phyloP scores from a whole-genome alignment of 2,329 filamentous ascomycete species.

The Ilyonectria destructans region DNA sequence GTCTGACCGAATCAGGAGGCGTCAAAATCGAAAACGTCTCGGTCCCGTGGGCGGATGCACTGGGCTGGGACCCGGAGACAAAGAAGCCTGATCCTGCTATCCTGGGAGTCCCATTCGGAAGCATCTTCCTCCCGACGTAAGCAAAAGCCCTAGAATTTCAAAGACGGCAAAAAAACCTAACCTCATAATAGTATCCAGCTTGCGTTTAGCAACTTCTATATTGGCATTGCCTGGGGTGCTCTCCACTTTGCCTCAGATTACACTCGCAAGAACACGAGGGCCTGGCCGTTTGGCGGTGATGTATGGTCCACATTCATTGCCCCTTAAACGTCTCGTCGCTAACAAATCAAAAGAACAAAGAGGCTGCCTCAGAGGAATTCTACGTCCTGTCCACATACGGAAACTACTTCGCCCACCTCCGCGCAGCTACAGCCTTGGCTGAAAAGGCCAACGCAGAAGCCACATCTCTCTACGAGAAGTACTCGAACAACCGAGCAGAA shows the following conservation, averaged over 20 bases:
- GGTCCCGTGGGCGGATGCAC: slow-evolving; percentile 73
- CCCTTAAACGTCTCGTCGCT: background rate
- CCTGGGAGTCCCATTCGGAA: slow-evolving; percentile 69
- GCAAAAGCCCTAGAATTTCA: slow-evolving; percentile 24
- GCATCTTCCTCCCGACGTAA: slow-evolving; percentile 72
- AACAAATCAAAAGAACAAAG: slow-evolving; percentile 62
- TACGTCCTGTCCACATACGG: slow-evolving; percentile 78
- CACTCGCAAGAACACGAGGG: slow-evolving; percentile 69
- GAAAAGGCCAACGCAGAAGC: slow-evolving; percentile 70
- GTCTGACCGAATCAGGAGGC: slow-evolving; percentile 75
- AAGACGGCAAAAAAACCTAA: too few relatives aligned
- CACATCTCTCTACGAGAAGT: slow-evolving; percentile 62
- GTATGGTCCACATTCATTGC: slow-evolving; percentile 52
- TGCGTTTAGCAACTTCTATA: slow-evolving; percentile 78
- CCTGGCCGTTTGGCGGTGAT: slow-evolving; percentile 77
- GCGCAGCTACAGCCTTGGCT: slow-evolving; percentile 72
- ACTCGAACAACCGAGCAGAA: slow-evolving; percentile 55
- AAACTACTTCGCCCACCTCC: slow-evolving; percentile 74
- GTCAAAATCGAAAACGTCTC: slow-evolving; percentile 73
- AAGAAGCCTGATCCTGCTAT: slow-evolving; percentile 67
- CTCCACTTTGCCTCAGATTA: slow-evolving; percentile 71
- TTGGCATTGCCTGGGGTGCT: slow-evolving; percentile 75
- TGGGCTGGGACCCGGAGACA: slow-evolving; percentile 70
- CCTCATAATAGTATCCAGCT: slow-evolving; percentile 68
- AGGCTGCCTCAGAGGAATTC: slow-evolving; percentile 73